phyloP scores from a whole-genome alignment of 169 alveolate genomes.

The Plasmodium vivax region DNA sequence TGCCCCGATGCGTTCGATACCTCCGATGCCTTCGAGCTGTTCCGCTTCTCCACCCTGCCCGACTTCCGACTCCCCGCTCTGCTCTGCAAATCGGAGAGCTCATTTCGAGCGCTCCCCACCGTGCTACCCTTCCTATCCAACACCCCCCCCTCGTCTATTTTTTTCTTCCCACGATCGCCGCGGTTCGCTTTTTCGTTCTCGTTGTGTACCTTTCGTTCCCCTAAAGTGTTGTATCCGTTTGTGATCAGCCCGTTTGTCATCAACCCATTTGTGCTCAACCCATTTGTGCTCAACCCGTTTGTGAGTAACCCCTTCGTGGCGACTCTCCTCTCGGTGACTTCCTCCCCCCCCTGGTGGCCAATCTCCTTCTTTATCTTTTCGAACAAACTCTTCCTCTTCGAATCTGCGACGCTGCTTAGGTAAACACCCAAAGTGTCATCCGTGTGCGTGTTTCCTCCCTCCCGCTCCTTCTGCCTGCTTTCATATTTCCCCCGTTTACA shows the following conservation, averaged over 20 bases:
- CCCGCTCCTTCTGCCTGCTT: background rate
- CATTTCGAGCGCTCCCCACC: background rate
- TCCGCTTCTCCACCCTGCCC: background rate
- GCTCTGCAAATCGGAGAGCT: background rate
- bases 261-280: too few species aligned
- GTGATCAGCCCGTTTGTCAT: background rate
- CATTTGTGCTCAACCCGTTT: too few species aligned
- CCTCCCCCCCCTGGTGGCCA: background rate
- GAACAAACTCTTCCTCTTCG: slow-evolving; percentile 21
- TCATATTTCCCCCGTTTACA: background rate
- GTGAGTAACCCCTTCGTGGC: background rate
- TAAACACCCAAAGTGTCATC: slow-evolving; percentile 26
- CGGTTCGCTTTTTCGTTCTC: background rate
- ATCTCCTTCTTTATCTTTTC: slow-evolving; percentile 28
- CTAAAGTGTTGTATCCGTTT: background rate
- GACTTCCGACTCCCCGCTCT: background rate
- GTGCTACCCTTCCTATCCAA: background rate
- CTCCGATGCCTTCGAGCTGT: background rate
- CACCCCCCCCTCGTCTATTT: background rate
- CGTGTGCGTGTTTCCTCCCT: background rate
- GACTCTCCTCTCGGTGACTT: background rate
- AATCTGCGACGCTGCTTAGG: slow-evolving; percentile 10
- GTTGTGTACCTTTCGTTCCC: background rate
- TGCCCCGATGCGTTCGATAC: background rate
- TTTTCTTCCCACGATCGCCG: background rate